Evolutionary conservation across 2,329 filamentous ascomycete species (phyloP).

Genomic region (Cladophialophora carrionii): DNA sequence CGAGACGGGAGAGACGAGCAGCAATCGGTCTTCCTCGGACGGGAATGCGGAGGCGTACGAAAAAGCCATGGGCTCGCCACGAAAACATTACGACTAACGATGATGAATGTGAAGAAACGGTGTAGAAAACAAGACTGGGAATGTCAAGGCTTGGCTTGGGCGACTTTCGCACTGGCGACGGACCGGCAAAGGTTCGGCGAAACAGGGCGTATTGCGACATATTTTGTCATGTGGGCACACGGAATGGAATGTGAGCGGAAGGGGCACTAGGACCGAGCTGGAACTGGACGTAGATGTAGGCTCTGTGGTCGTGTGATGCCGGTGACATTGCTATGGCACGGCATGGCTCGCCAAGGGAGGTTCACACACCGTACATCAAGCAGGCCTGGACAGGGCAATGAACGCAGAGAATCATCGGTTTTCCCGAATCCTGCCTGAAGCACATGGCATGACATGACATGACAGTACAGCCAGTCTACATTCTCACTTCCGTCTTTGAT

Average conservation of each 20-base stretch:
- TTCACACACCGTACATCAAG: too few relatives aligned
- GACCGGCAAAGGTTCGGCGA: neutral
- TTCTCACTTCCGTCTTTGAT: neutral
- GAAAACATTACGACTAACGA: neutral
- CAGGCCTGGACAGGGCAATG: neutral
- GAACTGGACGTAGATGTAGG: neutral
- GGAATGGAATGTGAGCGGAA: neutral
- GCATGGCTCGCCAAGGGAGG: too few relatives aligned
- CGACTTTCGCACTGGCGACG: neutral
- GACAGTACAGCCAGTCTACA: too few relatives aligned
- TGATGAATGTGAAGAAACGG: neutral
- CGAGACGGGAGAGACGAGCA: conserved; percentile 24
- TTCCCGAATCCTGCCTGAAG: neutral
- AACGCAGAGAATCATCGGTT: neutral
- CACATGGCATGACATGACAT: too few relatives aligned
- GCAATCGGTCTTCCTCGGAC: conserved; percentile 1
- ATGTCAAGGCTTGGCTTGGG: neutral
- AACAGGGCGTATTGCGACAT: neutral
- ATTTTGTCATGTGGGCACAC: neutral
- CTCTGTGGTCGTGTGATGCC: neutral
- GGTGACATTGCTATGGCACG: too few relatives aligned
- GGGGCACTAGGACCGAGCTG: neutral
- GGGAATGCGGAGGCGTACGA: neutral
- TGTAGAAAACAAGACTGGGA: neutral
- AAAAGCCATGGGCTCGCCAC: neutral